Evolutionary conservation across 2,329 filamentous ascomycete species (phyloP), one percentile per base, ranked within the genome.

Genomic region (Aspergillus sp.): DNA sequence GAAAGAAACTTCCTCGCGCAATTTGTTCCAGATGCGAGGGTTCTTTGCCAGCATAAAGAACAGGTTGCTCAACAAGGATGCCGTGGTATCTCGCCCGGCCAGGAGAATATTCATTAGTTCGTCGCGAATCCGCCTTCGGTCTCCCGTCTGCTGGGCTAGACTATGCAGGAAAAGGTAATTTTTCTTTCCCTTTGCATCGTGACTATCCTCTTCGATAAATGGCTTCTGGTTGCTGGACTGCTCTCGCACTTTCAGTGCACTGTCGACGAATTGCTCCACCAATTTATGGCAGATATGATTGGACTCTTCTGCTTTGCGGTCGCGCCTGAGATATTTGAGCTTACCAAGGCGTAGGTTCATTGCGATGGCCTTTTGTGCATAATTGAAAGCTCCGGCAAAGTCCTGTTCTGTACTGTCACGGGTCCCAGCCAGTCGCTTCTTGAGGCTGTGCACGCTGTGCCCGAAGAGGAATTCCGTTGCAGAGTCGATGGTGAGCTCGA

Each of bases 391-490:
- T 3, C 55, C 38, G 1, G 64, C 61, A 36, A 71, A 71, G 8
- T 66, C 60, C 36, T 50, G 32, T 23, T 61, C 60, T 41, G 59
- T 47, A 10, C 62, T 58, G 15, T 52, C 21, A 4, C 63, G 62
- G 13, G 59, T 54, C 15, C 66, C 68, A n/a, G 71, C 69, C 1
- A 54, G 52, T 0, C 60, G 62, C 48, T 68, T 66, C 41, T 59
- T 48, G 86, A 84, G 54, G 82, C 81, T 5, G 84, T 85, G 51
- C 2, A 86, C 85, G 30, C 72, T 72, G 42, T 80, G 67, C 7
- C 92, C 92, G 2, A 96, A 84, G 17, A 96, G 78, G 72, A 96
- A 96, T 67, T 95, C 90, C 0, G 92, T 96, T 2, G 90, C 87
- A 5, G 90, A 88, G 75, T 96, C 92, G 17, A 96, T 82, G 0